phyloP scores from a whole-genome alignment of 1,284 basidiomycete genomes.

The Clitocybe nebularis region DNA sequence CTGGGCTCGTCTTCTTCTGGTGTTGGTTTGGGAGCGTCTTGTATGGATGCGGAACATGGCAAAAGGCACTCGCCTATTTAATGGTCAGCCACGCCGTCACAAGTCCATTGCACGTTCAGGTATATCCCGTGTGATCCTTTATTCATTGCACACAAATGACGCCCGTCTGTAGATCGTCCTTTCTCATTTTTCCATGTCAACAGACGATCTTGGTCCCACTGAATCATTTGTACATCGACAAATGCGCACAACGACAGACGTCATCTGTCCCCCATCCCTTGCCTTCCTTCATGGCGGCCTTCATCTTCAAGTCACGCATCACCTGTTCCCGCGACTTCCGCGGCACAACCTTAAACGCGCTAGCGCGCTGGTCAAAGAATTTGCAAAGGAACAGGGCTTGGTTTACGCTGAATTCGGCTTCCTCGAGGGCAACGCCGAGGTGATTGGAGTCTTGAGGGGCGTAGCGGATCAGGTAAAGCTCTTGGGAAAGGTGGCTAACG shows the following conservation, averaged over 20 bases:
- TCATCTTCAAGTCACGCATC: constrained; percentile 96
- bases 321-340: constrained; percentile 93
- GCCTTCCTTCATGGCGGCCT: constrained; percentile 92
- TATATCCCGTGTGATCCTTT: constrained; percentile 22
- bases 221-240: constrained; percentile 95
- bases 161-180: constrained; percentile 78
- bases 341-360: constrained; percentile 89
- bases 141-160: constrained; percentile 1
- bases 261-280: constrained; percentile 80
- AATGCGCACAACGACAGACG: constrained; percentile 94
- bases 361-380: constrained; percentile 80
- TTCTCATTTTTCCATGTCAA: constrained; percentile 96
- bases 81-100: constrained; percentile 78
- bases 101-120: constrained; percentile 85
- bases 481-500: constrained; percentile 68
- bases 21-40: constrained; percentile 72
- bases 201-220: constrained; percentile 83
- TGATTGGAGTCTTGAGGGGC: constrained; percentile 68
- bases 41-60: constrained; percentile 65
- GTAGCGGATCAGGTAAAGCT: constrained; percentile 84
- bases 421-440: constrained; percentile 76
- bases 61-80: constrained; percentile 63
- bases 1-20: constrained; percentile 74
- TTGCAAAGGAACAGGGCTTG: constrained; percentile 79
- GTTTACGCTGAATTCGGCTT: constrained; percentile 92